A percentile compares a stretch with the other conserved stretches of the same genome.
Evolutionary conservation across 306 rosid species (phyloP).

Genomic region (Sophora flavescens): DNA sequence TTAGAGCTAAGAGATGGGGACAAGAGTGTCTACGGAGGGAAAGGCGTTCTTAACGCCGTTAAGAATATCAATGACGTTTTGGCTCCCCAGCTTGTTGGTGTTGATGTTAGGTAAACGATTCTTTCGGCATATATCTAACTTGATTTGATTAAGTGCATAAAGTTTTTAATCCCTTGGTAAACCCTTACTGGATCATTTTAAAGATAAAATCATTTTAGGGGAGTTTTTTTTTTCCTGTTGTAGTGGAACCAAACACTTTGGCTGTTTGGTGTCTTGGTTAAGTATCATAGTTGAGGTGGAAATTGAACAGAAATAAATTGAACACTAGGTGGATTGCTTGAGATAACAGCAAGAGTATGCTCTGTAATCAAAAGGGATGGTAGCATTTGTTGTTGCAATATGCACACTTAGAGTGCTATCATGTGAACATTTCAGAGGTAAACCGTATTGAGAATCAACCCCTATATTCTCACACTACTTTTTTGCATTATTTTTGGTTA

Average conservation of each 20-base stretch:
- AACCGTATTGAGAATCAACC: not conserved
- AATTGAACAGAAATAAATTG: not conserved
- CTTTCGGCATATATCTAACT: too few relatives aligned
- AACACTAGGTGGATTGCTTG: conserved; percentile 5
- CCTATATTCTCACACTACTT: too few relatives aligned
- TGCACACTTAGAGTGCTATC: not conserved
- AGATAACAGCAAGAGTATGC: not conserved
- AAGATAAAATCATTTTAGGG: too few relatives aligned
- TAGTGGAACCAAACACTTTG: not conserved
- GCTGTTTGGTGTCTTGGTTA: not conserved
- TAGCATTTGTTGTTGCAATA: too few relatives aligned
- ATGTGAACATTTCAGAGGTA: not conserved
- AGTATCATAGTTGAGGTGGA: not conserved
- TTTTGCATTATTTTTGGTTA: too few relatives aligned
- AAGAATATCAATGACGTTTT: conserved; percentile 77
- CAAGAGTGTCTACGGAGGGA: conserved; percentile 83
- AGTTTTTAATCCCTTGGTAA: too few relatives aligned
- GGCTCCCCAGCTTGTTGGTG: conserved; percentile 87
- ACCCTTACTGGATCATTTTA: too few relatives aligned
- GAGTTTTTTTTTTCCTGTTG: not conserved
- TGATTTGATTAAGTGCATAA: too few relatives aligned
- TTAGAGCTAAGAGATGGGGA: conserved; percentile 96
- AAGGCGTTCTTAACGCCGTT: conserved; percentile 91
- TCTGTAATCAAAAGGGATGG: too few relatives aligned
- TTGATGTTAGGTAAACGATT: conserved; percentile 77